phyloP scores from a whole-genome alignment of 1,284 basidiomycete species.

The Cryptococcus depauperatus region DNA sequence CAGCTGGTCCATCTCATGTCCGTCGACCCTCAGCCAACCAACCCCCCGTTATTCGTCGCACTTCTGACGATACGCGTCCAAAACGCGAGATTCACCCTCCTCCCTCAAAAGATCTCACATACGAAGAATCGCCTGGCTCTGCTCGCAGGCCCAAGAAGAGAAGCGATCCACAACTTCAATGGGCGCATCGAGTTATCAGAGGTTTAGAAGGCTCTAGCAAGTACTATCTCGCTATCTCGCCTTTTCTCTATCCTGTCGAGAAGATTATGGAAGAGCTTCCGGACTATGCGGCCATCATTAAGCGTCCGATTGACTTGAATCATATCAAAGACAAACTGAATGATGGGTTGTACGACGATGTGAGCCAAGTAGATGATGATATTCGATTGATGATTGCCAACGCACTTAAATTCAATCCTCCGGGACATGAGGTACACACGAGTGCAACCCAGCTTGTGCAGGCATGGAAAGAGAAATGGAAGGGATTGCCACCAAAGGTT shows the following conservation, averaged over 20 bases:
- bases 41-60: constrained; percentile 40
- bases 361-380: constrained; percentile 76
- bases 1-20: constrained; percentile 16
- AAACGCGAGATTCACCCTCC: constrained; percentile 97
- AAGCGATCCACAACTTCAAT: constrained; percentile 78
- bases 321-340: constrained; percentile 80
- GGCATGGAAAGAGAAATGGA: constrained; percentile 88
- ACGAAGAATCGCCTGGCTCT: constrained; percentile 54
- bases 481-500: constrained; percentile 56
- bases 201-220: constrained; percentile 71
- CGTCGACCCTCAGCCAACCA: constrained; percentile 39
- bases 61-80: constrained; percentile 58
- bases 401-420: constrained; percentile 86
- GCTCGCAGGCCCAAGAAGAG: constrained; percentile 50
- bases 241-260: constrained; percentile 92
- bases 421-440: constrained; percentile 74
- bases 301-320: constrained; percentile 89
- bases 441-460: constrained; percentile 72
- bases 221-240: constrained; percentile 62
- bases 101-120: constrained; percentile 81
- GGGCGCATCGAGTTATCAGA: constrained; percentile 59
- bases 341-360: constrained; percentile 62
- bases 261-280: constrained; percentile 60
- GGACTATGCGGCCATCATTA: constrained; percentile 76
- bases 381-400: constrained; percentile 92